A percentile compares a stretch with the other conserved stretches of the same genome.
Evolutionary conservation across 2,329 filamentous ascomycete species (phyloP).

Genomic region (Pseudocercospora vitis): DNA sequence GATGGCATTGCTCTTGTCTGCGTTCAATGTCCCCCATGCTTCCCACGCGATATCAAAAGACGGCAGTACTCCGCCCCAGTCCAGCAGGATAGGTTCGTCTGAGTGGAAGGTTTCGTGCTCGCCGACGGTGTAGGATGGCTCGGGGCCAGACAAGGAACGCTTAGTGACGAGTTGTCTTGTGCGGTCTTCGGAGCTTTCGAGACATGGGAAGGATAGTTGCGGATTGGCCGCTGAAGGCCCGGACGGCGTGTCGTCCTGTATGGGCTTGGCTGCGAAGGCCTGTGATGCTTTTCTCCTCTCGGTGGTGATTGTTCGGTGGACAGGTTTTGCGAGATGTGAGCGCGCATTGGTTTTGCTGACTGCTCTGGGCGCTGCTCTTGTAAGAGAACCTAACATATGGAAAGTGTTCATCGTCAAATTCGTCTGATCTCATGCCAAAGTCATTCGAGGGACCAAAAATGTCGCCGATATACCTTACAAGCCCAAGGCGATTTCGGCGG

Average conservation of each 20-base stretch:
- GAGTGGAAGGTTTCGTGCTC: conserved; percentile 78
- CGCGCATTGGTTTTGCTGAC: conserved; percentile 18
- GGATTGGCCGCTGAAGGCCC: conserved; percentile 64
- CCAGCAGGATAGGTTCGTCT: conserved; percentile 71
- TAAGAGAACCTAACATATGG: conserved; percentile 12
- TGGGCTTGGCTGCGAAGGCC: conserved; percentile 25
- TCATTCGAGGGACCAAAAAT: background rate
- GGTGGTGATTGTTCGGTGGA: conserved; percentile 20
- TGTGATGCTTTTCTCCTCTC: conserved; percentile 19
- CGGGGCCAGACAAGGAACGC: conserved; percentile 70
- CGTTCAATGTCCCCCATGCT: conserved; percentile 81
- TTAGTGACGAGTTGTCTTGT: conserved; percentile 70
- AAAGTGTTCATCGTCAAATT: conserved; percentile 11
- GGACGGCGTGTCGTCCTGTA: conserved; percentile 31
- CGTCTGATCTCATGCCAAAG: background rate
- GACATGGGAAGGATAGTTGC: conserved; percentile 84
- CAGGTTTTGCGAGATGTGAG: conserved; percentile 6
- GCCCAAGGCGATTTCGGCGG: background rate
- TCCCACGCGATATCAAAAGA: conserved; percentile 92
- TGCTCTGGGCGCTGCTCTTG: conserved; percentile 14
- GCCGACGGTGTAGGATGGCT: conserved; percentile 91
- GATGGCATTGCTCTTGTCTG: conserved; percentile 81
- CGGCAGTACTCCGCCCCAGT: conserved; percentile 91
- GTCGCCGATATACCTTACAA: background rate
- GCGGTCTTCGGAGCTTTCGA: conserved; percentile 76